Evolutionary conservation across 352 stramenopile genomes (phyloP).

Genomic region (Albugo laibachii): DNA sequence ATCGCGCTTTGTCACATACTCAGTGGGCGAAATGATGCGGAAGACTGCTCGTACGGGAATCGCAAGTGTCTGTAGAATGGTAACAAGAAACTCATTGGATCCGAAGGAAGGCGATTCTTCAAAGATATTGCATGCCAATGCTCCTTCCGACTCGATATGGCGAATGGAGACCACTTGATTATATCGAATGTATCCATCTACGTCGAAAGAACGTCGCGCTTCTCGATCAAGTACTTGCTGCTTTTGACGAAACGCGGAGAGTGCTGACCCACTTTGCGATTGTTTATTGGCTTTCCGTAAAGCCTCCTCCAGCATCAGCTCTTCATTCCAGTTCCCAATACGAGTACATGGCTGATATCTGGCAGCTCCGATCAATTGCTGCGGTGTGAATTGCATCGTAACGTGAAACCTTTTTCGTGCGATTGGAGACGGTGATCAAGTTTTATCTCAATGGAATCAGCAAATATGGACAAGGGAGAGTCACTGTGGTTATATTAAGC

Average conservation of each 20-base stretch:
- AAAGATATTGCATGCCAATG: slow-evolving; percentile 57
- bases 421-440: no score
- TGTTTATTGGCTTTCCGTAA: slow-evolving; percentile 71
- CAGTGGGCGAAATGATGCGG: slow-evolving; percentile 28
- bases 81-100: slow-evolving; percentile 55
- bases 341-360: slow-evolving; percentile 59
- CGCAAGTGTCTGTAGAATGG: slow-evolving; percentile 12
- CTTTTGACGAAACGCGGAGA: slow-evolving; percentile 64
- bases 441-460: no score
- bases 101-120: slow-evolving; percentile 66
- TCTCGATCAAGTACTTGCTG: slow-evolving; percentile 49
- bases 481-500: no score
- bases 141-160: slow-evolving; percentile 25
- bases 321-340: slow-evolving; percentile 83
- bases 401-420: no score
- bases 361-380: slow-evolving; percentile 70
- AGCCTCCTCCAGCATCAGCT: slow-evolving; percentile 74
- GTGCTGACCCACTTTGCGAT: slow-evolving; percentile 58
- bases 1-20: slow-evolving; percentile 17
- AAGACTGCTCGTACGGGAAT: slow-evolving; percentile 35
- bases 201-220: slow-evolving; percentile 28
- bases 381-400: slow-evolving; percentile 77
- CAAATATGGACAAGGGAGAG: no score
- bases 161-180: slow-evolving; percentile 35
- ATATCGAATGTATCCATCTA: slow-evolving; percentile 16